phyloP scores from a whole-genome alignment of 305 asterid species.

The Fraxinus nigra region DNA sequence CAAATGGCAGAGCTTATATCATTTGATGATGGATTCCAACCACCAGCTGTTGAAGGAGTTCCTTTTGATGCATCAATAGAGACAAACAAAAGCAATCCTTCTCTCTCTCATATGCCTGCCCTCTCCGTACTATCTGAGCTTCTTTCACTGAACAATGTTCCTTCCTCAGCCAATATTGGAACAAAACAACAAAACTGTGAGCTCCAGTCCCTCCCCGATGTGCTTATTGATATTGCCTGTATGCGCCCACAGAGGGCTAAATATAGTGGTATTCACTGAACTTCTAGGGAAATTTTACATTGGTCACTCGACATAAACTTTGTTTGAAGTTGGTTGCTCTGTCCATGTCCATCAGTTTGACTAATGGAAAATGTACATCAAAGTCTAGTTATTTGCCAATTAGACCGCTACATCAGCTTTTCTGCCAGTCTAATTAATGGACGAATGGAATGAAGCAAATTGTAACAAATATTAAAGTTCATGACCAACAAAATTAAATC shows the following conservation, averaged over 20 bases:
- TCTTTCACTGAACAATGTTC: conserved; percentile 35
- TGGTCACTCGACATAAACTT: background rate
- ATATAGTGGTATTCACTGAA: background rate
- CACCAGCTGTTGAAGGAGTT: conserved; percentile 22
- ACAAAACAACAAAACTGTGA: conserved; percentile 35
- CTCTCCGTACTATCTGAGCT: conserved; percentile 48
- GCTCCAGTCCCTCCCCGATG: conserved; percentile 23
- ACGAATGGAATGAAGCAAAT: background rate
- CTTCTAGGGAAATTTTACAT: background rate
- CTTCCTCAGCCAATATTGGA: conserved; percentile 29
- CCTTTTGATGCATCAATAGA: conserved; percentile 23
- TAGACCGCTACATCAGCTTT: background rate
- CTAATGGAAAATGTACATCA: background rate
- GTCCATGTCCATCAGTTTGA: background rate
- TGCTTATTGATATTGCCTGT: conserved; percentile 2
- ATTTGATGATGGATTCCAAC: conserved; percentile 28
- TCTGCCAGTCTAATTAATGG: background rate
- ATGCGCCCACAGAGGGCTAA: background rate
- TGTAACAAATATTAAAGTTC: background rate
- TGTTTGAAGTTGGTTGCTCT: background rate
- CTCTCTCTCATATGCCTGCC: conserved; percentile 40
- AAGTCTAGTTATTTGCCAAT: background rate
- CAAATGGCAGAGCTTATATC: conserved; percentile 35
- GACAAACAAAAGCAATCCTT: conserved; percentile 20
- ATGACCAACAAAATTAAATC: background rate